Conservation (phyloP, 192 early-diverging fungal species). For the Pecoramyces ruminantium region DNA sequence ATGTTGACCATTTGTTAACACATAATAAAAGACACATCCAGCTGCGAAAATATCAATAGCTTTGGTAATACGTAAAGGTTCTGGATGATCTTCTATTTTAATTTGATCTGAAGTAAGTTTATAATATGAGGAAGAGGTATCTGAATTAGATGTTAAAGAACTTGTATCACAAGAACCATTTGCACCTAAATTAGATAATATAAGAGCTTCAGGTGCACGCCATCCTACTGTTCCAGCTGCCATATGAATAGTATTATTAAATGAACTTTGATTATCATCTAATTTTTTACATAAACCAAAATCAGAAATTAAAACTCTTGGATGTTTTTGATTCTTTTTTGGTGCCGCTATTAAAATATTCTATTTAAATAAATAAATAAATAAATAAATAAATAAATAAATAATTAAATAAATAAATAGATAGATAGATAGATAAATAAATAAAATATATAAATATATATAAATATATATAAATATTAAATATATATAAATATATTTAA, state of each 20-base stretch:
- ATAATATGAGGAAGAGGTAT: not conserved
- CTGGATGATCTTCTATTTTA: constrained; percentile 3
- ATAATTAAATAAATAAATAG: not conserved
- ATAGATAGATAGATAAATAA: not conserved
- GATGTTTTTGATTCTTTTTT: constrained; percentile 23
- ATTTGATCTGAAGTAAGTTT: not conserved
- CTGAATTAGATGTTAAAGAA: not conserved
- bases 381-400: not conserved
- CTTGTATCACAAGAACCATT: not conserved
- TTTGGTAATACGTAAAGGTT: constrained; percentile 41
- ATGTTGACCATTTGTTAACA: constrained; percentile 73
- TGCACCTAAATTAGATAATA: constrained; percentile 7
- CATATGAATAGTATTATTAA: constrained; percentile 73
- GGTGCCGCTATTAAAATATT: constrained; percentile 74
- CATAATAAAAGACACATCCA: constrained; percentile 92
- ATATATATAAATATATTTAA: no score
- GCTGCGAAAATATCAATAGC: constrained; percentile 91
- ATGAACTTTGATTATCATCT: constrained; percentile 82
- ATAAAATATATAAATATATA: not conserved
- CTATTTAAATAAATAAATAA: constrained; percentile 20
- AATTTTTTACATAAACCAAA: constrained; percentile 92
- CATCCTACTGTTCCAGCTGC: constrained; percentile 85
- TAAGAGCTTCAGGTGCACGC: constrained; percentile 81
- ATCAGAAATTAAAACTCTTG: constrained; percentile 80
- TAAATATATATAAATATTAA: not conserved